phyloP scores from a whole-genome alignment of 1,284 basidiomycete species.

The Ustilago crameri region DNA sequence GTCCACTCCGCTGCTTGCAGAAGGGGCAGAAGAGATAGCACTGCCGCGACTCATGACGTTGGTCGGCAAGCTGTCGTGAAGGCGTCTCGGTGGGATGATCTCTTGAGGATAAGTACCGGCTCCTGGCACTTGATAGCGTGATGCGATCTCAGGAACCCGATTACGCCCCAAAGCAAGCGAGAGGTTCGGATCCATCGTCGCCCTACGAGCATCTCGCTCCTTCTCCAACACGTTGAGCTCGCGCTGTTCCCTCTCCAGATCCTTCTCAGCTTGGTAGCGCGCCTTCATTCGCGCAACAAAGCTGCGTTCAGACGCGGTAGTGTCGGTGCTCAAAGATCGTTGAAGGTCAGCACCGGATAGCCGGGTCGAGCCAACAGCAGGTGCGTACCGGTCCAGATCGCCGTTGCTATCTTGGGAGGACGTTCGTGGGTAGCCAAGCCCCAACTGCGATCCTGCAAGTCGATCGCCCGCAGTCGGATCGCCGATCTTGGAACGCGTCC shows the following conservation, averaged over 20 bases:
- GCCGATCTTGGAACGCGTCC: constrained; percentile 25
- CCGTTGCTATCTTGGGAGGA: not conserved
- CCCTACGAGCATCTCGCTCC: constrained; percentile 33
- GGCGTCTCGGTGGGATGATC: constrained; percentile 11
- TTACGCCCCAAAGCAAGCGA: constrained; percentile 21
- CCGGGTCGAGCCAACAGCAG: constrained; percentile 51
- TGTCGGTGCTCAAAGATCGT: constrained; percentile 59
- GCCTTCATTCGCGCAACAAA: constrained; percentile 65
- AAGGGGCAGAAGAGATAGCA: constrained; percentile 14
- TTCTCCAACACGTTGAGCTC: constrained; percentile 44
- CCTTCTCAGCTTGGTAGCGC: constrained; percentile 62
- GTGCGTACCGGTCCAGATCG: constrained; percentile 52
- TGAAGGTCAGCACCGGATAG: constrained; percentile 45
- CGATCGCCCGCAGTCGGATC: constrained; percentile 14
- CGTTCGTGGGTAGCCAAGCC: constrained; percentile 28
- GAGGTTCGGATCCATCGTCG: constrained; percentile 34
- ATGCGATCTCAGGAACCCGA: constrained; percentile 54
- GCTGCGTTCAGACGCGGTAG: constrained; percentile 60
- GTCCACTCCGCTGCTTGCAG: constrained; percentile 12
- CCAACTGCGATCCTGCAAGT: constrained; percentile 14
- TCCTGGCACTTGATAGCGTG: constrained; percentile 32
- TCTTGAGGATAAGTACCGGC: constrained; percentile 17
- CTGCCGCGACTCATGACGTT: constrained; percentile 20
- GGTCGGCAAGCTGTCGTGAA: constrained; percentile 42
- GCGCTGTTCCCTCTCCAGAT: constrained; percentile 40